A percentile compares a stretch with the other conserved stretches of the same genome.
Conservation (phyloP, 148 eudicot species). For the Cornus florida region DNA sequence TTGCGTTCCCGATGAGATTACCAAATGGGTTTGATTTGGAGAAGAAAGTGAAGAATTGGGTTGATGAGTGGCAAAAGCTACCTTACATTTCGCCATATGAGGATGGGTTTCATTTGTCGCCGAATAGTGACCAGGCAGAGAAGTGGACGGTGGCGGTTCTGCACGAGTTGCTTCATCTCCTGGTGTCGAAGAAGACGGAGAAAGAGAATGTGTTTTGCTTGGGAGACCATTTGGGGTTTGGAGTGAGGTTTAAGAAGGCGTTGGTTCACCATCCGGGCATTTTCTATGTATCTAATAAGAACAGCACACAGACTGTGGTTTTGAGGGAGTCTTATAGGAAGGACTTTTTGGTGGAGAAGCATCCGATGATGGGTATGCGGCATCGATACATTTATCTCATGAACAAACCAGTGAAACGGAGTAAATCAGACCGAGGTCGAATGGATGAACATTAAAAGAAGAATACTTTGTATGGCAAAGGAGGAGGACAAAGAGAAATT, state of each 20-base stretch:
- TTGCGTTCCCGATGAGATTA: constrained; percentile 52
- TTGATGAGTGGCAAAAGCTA: constrained; percentile 71
- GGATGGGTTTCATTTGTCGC: constrained; percentile 60
- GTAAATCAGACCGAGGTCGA: constrained; percentile 20
- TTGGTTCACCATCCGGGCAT: constrained; percentile 75
- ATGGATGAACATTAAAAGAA: constrained; percentile 9
- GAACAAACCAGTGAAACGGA: constrained; percentile 47
- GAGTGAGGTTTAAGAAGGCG: constrained; percentile 69
- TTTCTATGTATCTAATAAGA: constrained; percentile 74
- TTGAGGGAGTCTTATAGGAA: constrained; percentile 70
- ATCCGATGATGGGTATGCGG: constrained; percentile 73
- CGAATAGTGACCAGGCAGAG: constrained; percentile 68
- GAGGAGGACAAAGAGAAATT: constrained; percentile 1
- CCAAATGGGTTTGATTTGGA: constrained; percentile 77
- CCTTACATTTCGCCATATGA: constrained; percentile 88
- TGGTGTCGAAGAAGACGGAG: constrained; percentile 72
- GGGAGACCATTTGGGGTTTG: constrained; percentile 69
- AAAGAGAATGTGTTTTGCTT: constrained; percentile 45
- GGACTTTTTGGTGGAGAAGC: constrained; percentile 51
- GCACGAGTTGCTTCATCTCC: constrained; percentile 65
- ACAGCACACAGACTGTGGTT: constrained; percentile 78
- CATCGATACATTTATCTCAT: constrained; percentile 64
- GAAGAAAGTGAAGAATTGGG: constrained; percentile 62
- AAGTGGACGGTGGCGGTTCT: constrained; percentile 67
- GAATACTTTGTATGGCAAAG: constrained; percentile 11